Conservation (phyloP, 495 filamentous ascomycete species). For the Cercophora samala region DNA sequence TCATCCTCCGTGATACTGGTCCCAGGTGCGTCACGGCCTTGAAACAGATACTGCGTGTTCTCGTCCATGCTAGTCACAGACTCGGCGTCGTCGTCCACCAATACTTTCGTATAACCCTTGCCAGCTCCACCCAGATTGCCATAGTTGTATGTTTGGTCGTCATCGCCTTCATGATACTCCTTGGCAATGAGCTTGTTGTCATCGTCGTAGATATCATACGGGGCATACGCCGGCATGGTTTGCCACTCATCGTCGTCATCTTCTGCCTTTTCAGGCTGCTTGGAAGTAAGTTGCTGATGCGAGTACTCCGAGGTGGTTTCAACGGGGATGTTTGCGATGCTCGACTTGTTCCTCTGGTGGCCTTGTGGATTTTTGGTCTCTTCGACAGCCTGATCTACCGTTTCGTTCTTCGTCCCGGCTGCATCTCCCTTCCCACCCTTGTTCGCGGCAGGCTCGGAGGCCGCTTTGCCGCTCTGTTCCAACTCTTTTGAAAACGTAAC, state of each 20-base stretch:
- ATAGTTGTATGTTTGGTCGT: constrained; percentile 70
- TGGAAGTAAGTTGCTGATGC: constrained; percentile 72
- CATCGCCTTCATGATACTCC: constrained; percentile 67
- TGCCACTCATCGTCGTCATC: constrained; percentile 74
- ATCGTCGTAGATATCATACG: constrained; percentile 93
- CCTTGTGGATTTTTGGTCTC: constrained; percentile 20
- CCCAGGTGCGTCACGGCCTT: constrained; percentile 52
- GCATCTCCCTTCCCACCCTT: not conserved
- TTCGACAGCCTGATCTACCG: constrained; percentile 23
- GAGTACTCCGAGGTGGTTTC: constrained; percentile 76
- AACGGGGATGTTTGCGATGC: constrained; percentile 21
- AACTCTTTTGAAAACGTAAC: not conserved
- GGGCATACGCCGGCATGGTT: constrained; percentile 86
- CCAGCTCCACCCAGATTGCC: constrained; percentile 77
- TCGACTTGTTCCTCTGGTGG: constrained; percentile 34
- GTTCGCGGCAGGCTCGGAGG: constrained; percentile 16
- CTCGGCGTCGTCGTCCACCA: constrained; percentile 89
- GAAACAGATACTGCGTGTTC: constrained; percentile 94
- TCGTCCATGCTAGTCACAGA: constrained; percentile 96
- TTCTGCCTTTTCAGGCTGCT: constrained; percentile 46
- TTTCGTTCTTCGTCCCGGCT: constrained; percentile 18
- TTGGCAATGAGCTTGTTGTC: constrained; percentile 80
- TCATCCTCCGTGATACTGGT: constrained; percentile 64
- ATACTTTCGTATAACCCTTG: constrained; percentile 89
- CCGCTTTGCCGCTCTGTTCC: constrained; percentile 15